These are phyloP conservation scores for Plasmopara halstedii DNA, from an alignment of 352 stramenopile species.

Conservation along the genomic window DNA sequence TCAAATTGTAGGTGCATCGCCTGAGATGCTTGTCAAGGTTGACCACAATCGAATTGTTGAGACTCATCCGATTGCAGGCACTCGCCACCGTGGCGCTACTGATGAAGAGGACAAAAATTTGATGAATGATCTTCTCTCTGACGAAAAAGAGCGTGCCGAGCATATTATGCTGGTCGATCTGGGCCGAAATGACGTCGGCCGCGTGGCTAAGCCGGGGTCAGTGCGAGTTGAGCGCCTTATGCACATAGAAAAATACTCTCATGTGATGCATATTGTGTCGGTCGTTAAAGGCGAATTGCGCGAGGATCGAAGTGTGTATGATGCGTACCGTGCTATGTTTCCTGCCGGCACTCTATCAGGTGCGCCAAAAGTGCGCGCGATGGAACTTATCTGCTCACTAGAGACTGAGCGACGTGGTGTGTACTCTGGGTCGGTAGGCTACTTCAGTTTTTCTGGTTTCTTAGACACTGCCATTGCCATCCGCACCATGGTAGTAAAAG, in stretches of 20 bases:
- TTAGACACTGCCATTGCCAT: slow-evolving; percentile 87
- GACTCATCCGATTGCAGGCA: slow-evolving; percentile 87
- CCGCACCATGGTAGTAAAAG: slow-evolving; percentile 80
- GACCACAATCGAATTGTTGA: slow-evolving; percentile 77
- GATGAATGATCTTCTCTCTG: slow-evolving; percentile 63
- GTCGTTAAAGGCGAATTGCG: slow-evolving; percentile 80
- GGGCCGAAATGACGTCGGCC: slow-evolving; percentile 85
- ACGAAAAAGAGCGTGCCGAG: slow-evolving; percentile 87
- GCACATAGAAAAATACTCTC: slow-evolving; percentile 89
- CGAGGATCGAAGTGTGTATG: slow-evolving; percentile 76
- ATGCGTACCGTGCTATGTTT: slow-evolving; percentile 87
- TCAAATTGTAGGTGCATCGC: slow-evolving; percentile 80
- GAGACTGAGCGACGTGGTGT: slow-evolving; percentile 75
- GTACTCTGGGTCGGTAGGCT: slow-evolving; percentile 84
- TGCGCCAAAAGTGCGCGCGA: slow-evolving; percentile 85
- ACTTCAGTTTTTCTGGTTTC: slow-evolving; percentile 82
- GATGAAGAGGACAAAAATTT: slow-evolving; percentile 83
- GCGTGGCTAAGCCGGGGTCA: slow-evolving; percentile 71
- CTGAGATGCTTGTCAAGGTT: slow-evolving; percentile 88
- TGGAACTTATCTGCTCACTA: slow-evolving; percentile 84
- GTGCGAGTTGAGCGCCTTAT: slow-evolving; percentile 83
- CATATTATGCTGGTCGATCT: slow-evolving; percentile 92
- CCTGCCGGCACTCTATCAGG: slow-evolving; percentile 81
- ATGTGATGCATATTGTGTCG: slow-evolving; percentile 90
- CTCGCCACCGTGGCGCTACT: slow-evolving; percentile 71